Base-by-base conservation (phyloP, 305 asterid genomes). In the Fraxinus greggii region DNA sequence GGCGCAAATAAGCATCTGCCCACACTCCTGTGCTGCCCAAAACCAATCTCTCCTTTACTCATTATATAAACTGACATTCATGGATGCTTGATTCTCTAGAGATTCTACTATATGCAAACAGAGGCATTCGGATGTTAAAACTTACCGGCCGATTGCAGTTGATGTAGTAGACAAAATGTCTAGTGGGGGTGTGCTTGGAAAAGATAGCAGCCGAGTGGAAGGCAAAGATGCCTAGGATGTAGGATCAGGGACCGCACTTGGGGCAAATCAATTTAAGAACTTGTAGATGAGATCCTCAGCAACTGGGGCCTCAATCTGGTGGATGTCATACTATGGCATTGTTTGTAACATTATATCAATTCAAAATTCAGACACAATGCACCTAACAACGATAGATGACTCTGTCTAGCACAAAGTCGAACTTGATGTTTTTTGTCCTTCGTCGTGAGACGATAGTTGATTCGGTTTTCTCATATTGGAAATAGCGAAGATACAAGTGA, bases 401-500 rank as follows among this genome's bases (percentile, higher is more conserved):
- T 13, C n/a, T 13, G 56, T 45, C 56, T 45, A 13, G 56, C 19
- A 45, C 56, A 45, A 15, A 45, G 56, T 13, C 1, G 56, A 45
- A 19, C 56, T 45, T 3, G 4, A 45, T n/a, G 56, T 45, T 45
- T 42, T 45, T 45, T 17, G 54, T 12, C n/a, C n/a, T 45, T 45
- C 5, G n/a, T 45, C 5, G 1, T 0, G 8, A 54, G 65, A 54
- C 9, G 10, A 54, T 54, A n/a, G 21, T 54, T 54, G 8, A 19
- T 54, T 54, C 2, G 3, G 8, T 59, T 59, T 19, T 6, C 13
- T 59, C 69, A 8, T 59, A 21, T 59, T n/a, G 13, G 69, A 59
- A 59, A 59, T 80, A 70, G 79, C 61, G 72, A 21, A 72, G 32
- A 42, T 65, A 9, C 2, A 65, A 23, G 76, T 78, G 80, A 76